Percentiles rank a stretch among this genome's conserved stretches.
Evolutionary conservation across 805 yeast genomes (phyloP).

Genomic region (Sungouiozyma intestinalis): DNA sequence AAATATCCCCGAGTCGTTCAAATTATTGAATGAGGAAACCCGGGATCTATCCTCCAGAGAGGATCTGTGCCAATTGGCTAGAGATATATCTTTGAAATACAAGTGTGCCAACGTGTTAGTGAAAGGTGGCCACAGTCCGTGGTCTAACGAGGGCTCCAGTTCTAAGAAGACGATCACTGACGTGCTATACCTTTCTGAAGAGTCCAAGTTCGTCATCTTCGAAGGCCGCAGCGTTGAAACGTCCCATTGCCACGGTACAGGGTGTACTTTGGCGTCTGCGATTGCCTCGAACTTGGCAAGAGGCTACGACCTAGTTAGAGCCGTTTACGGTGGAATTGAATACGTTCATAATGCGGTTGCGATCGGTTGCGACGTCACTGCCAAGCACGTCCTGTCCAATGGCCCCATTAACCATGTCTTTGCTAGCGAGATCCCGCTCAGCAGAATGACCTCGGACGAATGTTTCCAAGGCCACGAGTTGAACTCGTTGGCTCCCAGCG

Average conservation of each 20-base stretch:
- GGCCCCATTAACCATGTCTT: conserved; percentile 72
- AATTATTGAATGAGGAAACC: conserved; percentile 22
- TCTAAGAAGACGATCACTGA: conserved; percentile 37
- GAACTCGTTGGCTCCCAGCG: not conserved
- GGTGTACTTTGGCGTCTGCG: conserved; percentile 77
- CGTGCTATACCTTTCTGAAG: conserved; percentile 38
- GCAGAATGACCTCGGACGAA: conserved; percentile 27
- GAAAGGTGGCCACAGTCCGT: conserved; percentile 73
- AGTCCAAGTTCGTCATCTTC: conserved; percentile 32
- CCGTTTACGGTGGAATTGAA: conserved; percentile 48
- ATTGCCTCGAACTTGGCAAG: conserved; percentile 67
- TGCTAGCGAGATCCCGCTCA: conserved; percentile 28
- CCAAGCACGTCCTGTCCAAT: conserved; percentile 37
- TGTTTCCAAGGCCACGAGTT: conserved; percentile 21
- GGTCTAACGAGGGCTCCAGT: conserved; percentile 16
- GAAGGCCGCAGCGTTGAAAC: conserved; percentile 38
- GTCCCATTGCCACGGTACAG: conserved; percentile 74
- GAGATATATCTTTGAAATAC: conserved; percentile 28
- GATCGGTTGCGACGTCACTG: conserved; percentile 29
- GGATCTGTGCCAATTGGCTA: conserved; percentile 33
- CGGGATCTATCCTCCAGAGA: conserved; percentile 28
- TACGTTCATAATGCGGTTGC: conserved; percentile 60
- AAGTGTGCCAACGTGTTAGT: conserved; percentile 47
- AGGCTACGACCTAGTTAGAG: conserved; percentile 34
- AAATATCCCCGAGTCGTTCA: conserved; percentile 56